These are phyloP conservation scores for Pterula multifida DNA, from an alignment of 1,284 basidiomycete species.

Conservation along the genomic window DNA sequence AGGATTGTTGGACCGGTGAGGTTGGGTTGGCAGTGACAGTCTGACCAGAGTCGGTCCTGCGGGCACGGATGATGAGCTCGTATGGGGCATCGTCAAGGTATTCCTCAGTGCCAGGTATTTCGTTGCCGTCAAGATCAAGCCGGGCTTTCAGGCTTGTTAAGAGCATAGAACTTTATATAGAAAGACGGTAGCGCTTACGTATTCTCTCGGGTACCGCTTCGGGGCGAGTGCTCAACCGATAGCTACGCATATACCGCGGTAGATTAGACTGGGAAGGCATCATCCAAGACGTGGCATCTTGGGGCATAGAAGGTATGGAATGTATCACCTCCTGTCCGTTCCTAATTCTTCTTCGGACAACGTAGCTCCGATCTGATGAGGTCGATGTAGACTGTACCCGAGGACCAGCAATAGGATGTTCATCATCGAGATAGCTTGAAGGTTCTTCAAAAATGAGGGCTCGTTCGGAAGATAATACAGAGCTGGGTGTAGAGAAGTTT, in stretches of 20 bases:
- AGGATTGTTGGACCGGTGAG: background rate
- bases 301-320: slow-evolving; percentile 24
- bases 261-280: slow-evolving; percentile 11
- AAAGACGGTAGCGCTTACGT: slow-evolving; percentile 4
- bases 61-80: background rate
- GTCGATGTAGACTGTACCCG: slow-evolving; percentile 11
- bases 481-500: slow-evolving; percentile 22
- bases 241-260: slow-evolving; percentile 11
- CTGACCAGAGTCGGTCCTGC: background rate
- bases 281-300: slow-evolving; percentile 21
- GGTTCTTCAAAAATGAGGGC: slow-evolving; percentile 28
- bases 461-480: slow-evolving; percentile 15
- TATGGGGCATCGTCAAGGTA: slow-evolving; percentile 11
- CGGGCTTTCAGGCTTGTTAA: slow-evolving; percentile 24
- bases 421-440: slow-evolving; percentile 18
- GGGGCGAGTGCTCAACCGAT: slow-evolving; percentile 15
- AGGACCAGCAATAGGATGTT: slow-evolving; percentile 10
- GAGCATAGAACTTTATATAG: slow-evolving; percentile 5
- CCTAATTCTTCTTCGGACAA: slow-evolving; percentile 24
- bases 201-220: slow-evolving; percentile 44
- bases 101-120: slow-evolving; percentile 40
- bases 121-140: slow-evolving; percentile 44
- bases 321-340: slow-evolving; percentile 30
- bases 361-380: slow-evolving; percentile 22
- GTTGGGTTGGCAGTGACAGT: background rate